Conservation (phyloP, 495 filamentous ascomycete species). For the Lophium mytilinum region DNA sequence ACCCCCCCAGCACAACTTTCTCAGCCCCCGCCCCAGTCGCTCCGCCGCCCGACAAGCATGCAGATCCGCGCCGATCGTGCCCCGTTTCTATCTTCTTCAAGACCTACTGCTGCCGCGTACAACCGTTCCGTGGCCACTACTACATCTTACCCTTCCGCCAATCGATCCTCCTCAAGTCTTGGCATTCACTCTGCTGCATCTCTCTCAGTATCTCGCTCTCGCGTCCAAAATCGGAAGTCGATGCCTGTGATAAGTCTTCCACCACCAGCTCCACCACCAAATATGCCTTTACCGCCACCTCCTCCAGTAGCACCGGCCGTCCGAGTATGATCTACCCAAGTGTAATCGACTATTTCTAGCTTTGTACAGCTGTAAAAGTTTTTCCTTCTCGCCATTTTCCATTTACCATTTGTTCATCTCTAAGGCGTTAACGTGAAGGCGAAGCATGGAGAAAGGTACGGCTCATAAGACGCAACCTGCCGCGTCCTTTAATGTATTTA, state of each 20-base stretch:
- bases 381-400: neutral
- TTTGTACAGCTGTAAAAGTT: neutral
- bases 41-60: slow-evolving; percentile 30
- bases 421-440: too few relatives aligned
- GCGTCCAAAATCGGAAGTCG: slow-evolving; percentile 10
- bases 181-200: neutral
- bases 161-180: slow-evolving; percentile 5
- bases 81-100: slow-evolving; percentile 28
- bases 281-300: slow-evolving; percentile 28
- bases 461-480: too few relatives aligned
- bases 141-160: slow-evolving; percentile 12
- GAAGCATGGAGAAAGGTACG: too few relatives aligned
- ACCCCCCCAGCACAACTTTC: slow-evolving; percentile 4
- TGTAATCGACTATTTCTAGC: neutral
- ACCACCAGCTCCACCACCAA: slow-evolving; percentile 31
- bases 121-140: slow-evolving; percentile 16
- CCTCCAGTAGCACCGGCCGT: slow-evolving; percentile 8
- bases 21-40: neutral
- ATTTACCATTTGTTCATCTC: neutral
- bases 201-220: neutral
- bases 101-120: slow-evolving; percentile 1
- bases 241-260: slow-evolving; percentile 28
- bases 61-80: slow-evolving; percentile 30
- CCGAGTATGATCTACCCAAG: neutral
- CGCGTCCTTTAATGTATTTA: too few relatives aligned